Evolutionary conservation across 495 filamentous ascomycete genomes (phyloP), one percentile per base, ranked within the genome.

Genomic region (Penicillium egyptiacum): DNA sequence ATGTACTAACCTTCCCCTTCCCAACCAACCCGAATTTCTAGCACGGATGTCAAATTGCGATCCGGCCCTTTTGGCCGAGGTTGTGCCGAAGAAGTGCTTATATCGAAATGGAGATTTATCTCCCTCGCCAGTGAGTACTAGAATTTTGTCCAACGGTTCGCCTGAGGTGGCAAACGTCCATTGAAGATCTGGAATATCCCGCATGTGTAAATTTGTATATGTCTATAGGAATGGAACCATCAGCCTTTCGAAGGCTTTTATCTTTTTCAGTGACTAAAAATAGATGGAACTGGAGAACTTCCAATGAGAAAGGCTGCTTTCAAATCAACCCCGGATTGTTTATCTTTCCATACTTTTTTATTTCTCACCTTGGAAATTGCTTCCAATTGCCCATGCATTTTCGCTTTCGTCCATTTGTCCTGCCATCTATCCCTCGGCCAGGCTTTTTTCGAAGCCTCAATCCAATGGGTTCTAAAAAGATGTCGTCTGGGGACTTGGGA

Each of bases 21-120:
- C 26, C 12, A 1, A 23, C 39, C 16, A 1, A 26, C 39, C 22
- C 30, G 25, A 19, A 42, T 35, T 35, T 11, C 60, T 71, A 92
- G 92, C 92, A 96, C 90, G 86, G 89, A 96, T 96, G 92, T 96
- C 92, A 96, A 96, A 96, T 96, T 96, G 85, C 92, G 91, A 90
- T 87, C 80, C 83, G 81, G 86, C 79, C 80, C 64, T 76, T 80
- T 77, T 72, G 88, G 83, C 89, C 91, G 84, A 75, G 79, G 85
- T 90, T 92, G 92, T 90, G 92, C 92, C 92, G 89, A 92, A 86
- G 83, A 86, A 80, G 84, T 87, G 84, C 84, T 86, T 70, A 87
- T 70, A 87, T 81, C 44, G 62, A 77, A 16, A 42, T 33, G 60
- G 63, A 67, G 52, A 49, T 65, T 59, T 47, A 50, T 67, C 56